Evolutionary conservation across 148 eudicot species (phyloP), one percentile per base, ranked within the genome.

Genomic region (Vaccinium macrocarpon): DNA sequence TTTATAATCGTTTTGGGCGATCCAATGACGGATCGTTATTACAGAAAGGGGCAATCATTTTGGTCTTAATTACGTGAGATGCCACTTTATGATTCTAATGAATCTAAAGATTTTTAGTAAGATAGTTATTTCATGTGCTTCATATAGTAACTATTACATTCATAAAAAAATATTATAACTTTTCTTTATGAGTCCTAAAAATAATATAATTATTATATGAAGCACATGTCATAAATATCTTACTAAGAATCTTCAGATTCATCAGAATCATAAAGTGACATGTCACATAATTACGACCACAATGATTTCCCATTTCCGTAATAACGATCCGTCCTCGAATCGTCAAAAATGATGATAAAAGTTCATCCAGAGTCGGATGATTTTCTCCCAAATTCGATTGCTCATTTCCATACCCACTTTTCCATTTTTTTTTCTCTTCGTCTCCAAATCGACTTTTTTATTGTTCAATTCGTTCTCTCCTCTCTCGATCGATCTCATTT

Each of bases 401-500:
- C 50, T 48, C 59, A 10, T 59, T 1, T 49, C 35, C n/a, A 46
- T 42, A 66, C 9, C 76, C 25, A 18, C 21, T 27, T 18, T 19
- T 68, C 57, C 8, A 18, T 70, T 51, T 23, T 29, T 29, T 0
- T 25, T 81, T 12, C 16, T 6, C 10, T 32, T 35, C 0, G 4
- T 82, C 77, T 29, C 55, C 50, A 70, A 29, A 70, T 70, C 62
- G 6, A 51, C 0, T 7, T 10, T 51, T 32, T 29, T 9, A 70
- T 49, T 29, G 48, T 68, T 52, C 78, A 19, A 82, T 71, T 82
- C 51, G 2, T 2, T 66, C 46, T 11, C 23, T 81, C 38, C 59
- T n/a, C 23, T 52, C 76, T 82, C 78, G 32, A 32, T 71, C 12
- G 62, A 71, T 82, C 78, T 49, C 27, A 27, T 42, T 70, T 82